These are phyloP conservation scores for Backusella tarrabulga DNA, from an alignment of 192 early-diverging fungal genomes.

Conservation along the genomic window DNA sequence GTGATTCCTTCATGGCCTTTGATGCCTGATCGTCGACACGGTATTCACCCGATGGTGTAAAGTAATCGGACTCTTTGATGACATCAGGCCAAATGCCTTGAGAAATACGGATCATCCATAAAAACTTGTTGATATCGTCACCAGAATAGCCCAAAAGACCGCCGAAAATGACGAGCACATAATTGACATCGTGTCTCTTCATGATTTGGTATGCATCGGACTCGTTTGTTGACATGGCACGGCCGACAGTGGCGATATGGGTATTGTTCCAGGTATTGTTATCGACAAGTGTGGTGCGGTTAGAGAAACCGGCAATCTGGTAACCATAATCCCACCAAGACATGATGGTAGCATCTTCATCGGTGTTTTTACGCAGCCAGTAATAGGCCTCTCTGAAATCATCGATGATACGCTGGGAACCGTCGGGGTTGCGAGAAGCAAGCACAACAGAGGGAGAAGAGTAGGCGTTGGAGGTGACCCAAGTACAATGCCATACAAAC, in stretches of 20 bases:
- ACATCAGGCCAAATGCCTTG: constrained; percentile 94
- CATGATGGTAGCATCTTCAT: constrained; percentile 89
- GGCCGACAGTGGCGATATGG: constrained; percentile 97
- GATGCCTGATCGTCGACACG: constrained; percentile 88
- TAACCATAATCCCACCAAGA: constrained; percentile 99
- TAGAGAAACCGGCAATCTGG: constrained; percentile 99
- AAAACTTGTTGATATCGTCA: constrained; percentile 99
- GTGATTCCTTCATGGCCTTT: constrained; percentile 82
- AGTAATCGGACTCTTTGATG: constrained; percentile 87
- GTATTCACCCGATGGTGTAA: constrained; percentile 88
- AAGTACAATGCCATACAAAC: constrained; percentile 98
- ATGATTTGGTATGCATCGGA: constrained; percentile 93
- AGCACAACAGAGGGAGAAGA: constrained; percentile 99
- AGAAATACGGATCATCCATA: constrained; percentile 99
- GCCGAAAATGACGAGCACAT: constrained; percentile 97
- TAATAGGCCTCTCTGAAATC: constrained; percentile 99
- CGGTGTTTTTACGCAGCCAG: constrained; percentile 98
- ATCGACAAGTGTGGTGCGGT: constrained; percentile 95
- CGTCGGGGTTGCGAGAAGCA: constrained; percentile 83
- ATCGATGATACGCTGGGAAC: constrained; percentile 95
- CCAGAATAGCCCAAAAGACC: constrained; percentile 96
- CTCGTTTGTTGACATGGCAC: constrained; percentile 88
- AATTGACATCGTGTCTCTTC: constrained; percentile 91
- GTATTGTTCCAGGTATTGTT: constrained; percentile 99
- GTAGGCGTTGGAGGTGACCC: constrained; percentile 97